Percentiles rank a stretch among this genome's conserved stretches.
Conservation (phyloP, 2,329 filamentous ascomycete genomes). For the Metarhizium brunneum region DNA sequence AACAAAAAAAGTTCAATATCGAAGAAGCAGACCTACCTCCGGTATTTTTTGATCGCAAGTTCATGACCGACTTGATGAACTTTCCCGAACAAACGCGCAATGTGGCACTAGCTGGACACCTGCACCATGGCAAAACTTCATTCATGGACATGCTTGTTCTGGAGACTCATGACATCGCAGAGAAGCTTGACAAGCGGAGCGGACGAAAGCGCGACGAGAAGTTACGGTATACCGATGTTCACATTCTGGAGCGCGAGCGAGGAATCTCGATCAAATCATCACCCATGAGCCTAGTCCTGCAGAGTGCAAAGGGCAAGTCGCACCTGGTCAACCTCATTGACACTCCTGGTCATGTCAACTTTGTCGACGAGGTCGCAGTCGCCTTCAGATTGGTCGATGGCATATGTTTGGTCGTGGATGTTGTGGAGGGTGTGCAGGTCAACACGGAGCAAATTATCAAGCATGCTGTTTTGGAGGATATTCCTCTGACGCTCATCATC, state of each 20-base stretch:
- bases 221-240: conserved; percentile 88
- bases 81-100: conserved; percentile 93
- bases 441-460: conserved; percentile 97
- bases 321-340: conserved; percentile 92
- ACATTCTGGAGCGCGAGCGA: conserved; percentile 78
- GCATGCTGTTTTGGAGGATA: conserved; percentile 81
- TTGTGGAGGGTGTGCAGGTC: conserved; percentile 97
- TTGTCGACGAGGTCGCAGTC: conserved; percentile 91
- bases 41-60: conserved; percentile 78
- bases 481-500: conserved; percentile 82
- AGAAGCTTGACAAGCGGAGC: conserved; percentile 68
- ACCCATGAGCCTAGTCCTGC: conserved; percentile 88
- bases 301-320: conserved; percentile 84
- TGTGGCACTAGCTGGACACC: conserved; percentile 79
- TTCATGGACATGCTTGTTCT: conserved; percentile 97
- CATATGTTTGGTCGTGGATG: conserved; percentile 86
- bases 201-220: conserved; percentile 82
- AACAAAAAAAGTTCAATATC: conserved; percentile 92
- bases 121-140: conserved; percentile 96
- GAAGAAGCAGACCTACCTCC: conserved; percentile 85
- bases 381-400: conserved; percentile 83
- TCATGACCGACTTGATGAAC: conserved; percentile 94
- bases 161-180: conserved; percentile 83
- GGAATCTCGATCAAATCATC: conserved; percentile 87
- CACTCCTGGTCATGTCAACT: conserved; percentile 96